Evolutionary conservation across 345 rosid genomes (phyloP).

Genomic region (Gossypium herbaceum): DNA sequence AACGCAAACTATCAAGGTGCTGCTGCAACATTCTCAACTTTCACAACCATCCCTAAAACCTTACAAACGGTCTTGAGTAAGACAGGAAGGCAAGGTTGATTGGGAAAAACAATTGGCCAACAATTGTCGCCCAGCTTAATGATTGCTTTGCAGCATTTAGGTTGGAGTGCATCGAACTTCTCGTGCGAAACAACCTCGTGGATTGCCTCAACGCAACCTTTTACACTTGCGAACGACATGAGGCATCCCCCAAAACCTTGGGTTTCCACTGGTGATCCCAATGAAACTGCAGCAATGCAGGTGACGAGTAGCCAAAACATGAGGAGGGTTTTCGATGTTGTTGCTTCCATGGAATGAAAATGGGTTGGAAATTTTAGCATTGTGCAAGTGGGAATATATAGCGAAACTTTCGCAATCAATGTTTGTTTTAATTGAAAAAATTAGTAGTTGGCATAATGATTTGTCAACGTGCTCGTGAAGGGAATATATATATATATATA

Average conservation of each 20-base stretch:
- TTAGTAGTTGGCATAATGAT: background rate
- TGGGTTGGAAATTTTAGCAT: background rate
- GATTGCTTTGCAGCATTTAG: background rate
- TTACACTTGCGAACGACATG: background rate
- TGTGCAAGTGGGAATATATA: background rate
- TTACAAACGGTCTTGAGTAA: background rate
- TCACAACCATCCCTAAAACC: background rate
- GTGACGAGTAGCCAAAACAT: background rate
- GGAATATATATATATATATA: background rate
- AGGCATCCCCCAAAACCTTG: background rate
- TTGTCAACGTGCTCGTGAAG: background rate
- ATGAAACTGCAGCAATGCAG: background rate
- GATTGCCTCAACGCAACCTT: conserved; percentile 6
- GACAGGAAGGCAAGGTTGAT: background rate
- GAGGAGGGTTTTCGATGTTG: background rate
- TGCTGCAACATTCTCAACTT: background rate
- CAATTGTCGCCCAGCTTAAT: background rate
- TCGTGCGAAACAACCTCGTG: background rate
- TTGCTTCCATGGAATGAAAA: background rate
- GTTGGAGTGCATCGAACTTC: background rate
- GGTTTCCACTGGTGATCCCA: background rate
- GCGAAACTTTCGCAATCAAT: background rate
- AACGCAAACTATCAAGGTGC: background rate
- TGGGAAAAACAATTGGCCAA: background rate
- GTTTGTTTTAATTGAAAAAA: background rate